Evolutionary conservation across 352 stramenopile species (phyloP).

Genomic region (Pythium plurisporium): DNA sequence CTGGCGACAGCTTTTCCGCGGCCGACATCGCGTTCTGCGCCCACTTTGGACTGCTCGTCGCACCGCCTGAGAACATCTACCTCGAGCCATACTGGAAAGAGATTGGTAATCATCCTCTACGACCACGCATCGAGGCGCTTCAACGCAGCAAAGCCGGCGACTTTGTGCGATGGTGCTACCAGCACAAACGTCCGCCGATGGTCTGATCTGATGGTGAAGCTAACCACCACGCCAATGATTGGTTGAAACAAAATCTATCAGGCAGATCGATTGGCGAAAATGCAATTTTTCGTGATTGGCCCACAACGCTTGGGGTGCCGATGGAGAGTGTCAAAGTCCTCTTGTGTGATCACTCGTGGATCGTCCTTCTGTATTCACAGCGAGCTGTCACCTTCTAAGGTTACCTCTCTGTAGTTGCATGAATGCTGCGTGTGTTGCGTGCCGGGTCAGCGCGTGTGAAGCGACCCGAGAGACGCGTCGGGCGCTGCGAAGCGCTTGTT

Average conservation of each 20-base stretch:
- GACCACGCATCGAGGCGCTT: constrained; percentile 26
- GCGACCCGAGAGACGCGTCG: constrained; percentile 19
- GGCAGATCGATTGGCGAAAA: constrained; percentile 16
- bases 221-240: neutral
- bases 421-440: constrained; percentile 13
- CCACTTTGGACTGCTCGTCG: constrained; percentile 38
- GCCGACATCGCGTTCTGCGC: constrained; percentile 54
- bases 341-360: too few species aligned
- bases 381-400: too few species aligned
- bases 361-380: too few species aligned
- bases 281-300: constrained; percentile 7
- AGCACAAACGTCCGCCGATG: constrained; percentile 34
- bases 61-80: constrained; percentile 35
- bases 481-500: constrained; percentile 26
- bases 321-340: too few species aligned
- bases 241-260: constrained; percentile 2
- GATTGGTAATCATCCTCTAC: constrained; percentile 25
- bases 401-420: too few species aligned
- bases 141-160: constrained; percentile 34
- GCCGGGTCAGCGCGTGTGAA: constrained; percentile 22
- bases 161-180: constrained; percentile 54
- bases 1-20: constrained; percentile 35
- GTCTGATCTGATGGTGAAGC: neutral
- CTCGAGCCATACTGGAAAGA: constrained; percentile 28
- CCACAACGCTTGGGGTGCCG: neutral